Percentiles rank a stretch among this genome's conserved stretches.
phyloP scores from a whole-genome alignment of 176 grass and related monocot genomes.

The Eragrostis nindensis region DNA sequence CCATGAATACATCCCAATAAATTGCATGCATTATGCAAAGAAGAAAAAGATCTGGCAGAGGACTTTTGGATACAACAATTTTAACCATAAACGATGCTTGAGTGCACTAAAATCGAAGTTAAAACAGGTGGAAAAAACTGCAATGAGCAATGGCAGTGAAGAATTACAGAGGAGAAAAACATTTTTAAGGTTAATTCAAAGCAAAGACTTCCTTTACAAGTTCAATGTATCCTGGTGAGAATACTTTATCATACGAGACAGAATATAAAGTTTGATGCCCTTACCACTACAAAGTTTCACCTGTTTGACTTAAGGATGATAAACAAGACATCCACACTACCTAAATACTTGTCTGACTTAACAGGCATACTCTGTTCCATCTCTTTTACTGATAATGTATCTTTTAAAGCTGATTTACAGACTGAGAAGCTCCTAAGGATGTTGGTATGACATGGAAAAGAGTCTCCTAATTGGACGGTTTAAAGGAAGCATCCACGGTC shows the following conservation, averaged over 20 bases:
- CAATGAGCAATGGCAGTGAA: constrained; percentile 3
- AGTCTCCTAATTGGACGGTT: background rate
- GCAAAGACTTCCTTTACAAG: background rate
- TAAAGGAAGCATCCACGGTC: background rate
- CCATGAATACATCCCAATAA: background rate
- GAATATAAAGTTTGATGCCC: background rate
- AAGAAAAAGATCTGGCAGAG: constrained; percentile 4
- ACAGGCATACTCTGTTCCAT: background rate
- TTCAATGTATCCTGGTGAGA: constrained; percentile 8
- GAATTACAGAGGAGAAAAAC: background rate
- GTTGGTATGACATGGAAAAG: background rate
- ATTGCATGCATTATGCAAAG: background rate
- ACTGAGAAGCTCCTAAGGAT: background rate
- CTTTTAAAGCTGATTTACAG: background rate
- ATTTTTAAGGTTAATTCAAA: background rate
- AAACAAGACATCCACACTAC: background rate
- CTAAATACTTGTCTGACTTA: background rate
- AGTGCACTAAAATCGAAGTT: background rate
- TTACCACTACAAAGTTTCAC: background rate
- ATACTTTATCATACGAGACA: background rate
- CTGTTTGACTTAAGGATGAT: background rate
- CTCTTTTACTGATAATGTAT: background rate
- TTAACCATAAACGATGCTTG: constrained; percentile 17
- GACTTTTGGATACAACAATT: constrained; percentile 2
- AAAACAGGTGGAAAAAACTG: background rate